Percentiles rank a stretch among this genome's conserved stretches.
These are phyloP conservation scores for Yamadazyma dendronema DNA, from an alignment of 1,139 yeast genomes.

Conservation along the genomic window DNA sequence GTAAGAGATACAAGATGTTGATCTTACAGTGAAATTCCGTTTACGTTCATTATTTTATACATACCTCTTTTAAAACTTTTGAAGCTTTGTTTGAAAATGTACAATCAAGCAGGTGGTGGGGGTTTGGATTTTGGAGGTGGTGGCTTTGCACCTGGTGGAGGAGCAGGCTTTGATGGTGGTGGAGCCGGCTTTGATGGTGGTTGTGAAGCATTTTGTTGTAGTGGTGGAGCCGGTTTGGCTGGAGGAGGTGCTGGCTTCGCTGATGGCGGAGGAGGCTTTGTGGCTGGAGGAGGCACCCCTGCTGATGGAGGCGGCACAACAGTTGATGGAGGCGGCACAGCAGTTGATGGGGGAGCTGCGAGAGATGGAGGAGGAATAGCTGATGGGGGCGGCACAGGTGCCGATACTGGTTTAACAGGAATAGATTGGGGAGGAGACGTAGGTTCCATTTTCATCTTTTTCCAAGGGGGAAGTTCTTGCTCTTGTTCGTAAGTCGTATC, in stretches of 20 bases:
- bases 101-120: conserved; percentile 3
- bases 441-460: conserved; percentile 13
- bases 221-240: conserved; percentile 30
- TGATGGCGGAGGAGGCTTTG: conserved; percentile 15
- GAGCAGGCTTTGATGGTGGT: conserved; percentile 18
- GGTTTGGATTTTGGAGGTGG: conserved; percentile 12
- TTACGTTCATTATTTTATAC: no score
- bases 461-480: conserved; percentile 15
- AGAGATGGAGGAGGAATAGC: conserved; percentile 5
- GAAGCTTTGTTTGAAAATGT: not conserved
- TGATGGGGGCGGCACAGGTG: conserved; percentile 2
- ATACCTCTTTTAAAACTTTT: no score
- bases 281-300: conserved; percentile 19
- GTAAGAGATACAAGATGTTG: no score
- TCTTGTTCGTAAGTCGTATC: conserved; percentile 1
- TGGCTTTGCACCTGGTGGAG: conserved; percentile 22
- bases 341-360: conserved; percentile 9
- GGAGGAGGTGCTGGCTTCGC: conserved; percentile 23
- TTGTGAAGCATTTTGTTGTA: conserved; percentile 29
- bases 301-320: conserved; percentile 1
- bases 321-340: conserved; percentile 13
- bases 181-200: conserved; percentile 25
- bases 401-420: not conserved
- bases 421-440: no score
- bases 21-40: no score